These are phyloP conservation scores for Waitea zeae DNA, from an alignment of 1,284 basidiomycete species.

Conservation along the genomic window DNA sequence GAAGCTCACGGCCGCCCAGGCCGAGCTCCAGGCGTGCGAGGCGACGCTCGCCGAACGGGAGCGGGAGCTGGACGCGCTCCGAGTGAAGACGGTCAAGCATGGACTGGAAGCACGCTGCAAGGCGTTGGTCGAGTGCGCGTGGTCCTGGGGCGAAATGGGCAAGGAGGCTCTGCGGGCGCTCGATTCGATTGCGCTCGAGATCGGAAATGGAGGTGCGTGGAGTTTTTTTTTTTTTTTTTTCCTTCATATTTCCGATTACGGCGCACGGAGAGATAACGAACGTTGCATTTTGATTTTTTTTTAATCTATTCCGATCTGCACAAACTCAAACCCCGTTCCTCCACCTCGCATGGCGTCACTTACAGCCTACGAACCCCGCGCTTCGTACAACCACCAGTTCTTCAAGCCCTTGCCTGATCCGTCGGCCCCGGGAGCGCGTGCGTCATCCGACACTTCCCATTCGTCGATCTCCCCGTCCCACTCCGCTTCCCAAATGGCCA, in stretches of 20 bases:
- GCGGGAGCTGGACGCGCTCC: constrained; percentile 32
- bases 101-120: constrained; percentile 42
- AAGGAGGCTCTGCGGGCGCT: constrained; percentile 30
- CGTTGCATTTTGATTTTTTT: too few species aligned
- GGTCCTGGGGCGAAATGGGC: constrained; percentile 47
- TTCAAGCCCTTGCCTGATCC: too few species aligned
- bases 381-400: too few species aligned
- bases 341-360: too few species aligned
- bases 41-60: constrained; percentile 51
- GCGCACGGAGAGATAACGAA: constrained; percentile 2
- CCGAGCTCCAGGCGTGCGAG: constrained; percentile 65
- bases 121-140: constrained; percentile 49
- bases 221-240: constrained; percentile 9
- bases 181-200: constrained; percentile 16
- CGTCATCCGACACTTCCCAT: too few species aligned
- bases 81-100: constrained; percentile 33
- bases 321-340: too few species aligned
- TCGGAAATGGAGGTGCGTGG: constrained; percentile 13
- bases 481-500: background rate
- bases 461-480: too few species aligned
- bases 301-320: too few species aligned
- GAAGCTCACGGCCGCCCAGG: constrained; percentile 49
- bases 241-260: constrained; percentile 5
- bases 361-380: too few species aligned
- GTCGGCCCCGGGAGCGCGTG: too few species aligned